These are phyloP conservation scores for Halophytophthora batemanensis DNA, from an alignment of 352 stramenopile species.

Conservation along the genomic window DNA sequence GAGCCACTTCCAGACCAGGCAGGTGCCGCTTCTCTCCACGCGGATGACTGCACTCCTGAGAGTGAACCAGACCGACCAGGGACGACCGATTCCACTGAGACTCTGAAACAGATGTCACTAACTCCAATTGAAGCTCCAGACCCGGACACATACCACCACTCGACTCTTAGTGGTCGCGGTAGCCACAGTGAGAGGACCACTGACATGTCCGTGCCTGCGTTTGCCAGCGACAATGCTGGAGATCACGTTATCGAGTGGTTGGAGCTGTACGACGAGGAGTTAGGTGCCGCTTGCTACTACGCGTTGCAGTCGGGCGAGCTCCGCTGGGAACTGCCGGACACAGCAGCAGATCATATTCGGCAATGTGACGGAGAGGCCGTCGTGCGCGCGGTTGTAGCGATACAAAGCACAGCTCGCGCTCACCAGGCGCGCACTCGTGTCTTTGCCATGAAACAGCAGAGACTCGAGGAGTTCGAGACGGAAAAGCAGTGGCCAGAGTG, in stretches of 20 bases:
- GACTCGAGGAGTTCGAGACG: slow-evolving; percentile 1
- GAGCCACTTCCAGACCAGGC: no score
- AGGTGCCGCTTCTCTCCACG: no score
- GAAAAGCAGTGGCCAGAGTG: background rate
- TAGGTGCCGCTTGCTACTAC: slow-evolving; percentile 53
- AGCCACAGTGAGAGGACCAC: no score
- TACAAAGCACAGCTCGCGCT: slow-evolving; percentile 52
- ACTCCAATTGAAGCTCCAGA: no score
- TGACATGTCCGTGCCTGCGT: no score
- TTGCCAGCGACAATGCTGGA: no score
- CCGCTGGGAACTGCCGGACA: slow-evolving; percentile 32
- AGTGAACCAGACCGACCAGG: no score
- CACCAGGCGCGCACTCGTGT: slow-evolving; percentile 42
- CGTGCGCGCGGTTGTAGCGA: slow-evolving; percentile 34
- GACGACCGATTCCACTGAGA: no score
- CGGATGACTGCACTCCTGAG: no score
- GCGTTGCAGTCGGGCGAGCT: slow-evolving; percentile 37
- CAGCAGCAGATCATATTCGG: slow-evolving; percentile 20
- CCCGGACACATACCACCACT: no score
- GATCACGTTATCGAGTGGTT: slow-evolving; percentile 33
- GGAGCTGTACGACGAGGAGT: slow-evolving; percentile 48
- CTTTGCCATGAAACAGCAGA: slow-evolving; percentile 26
- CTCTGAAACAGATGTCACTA: no score
- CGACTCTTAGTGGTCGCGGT: no score
- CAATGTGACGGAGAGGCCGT: slow-evolving; percentile 39